Evolutionary conservation across 768 basidiomycete species (phyloP), one percentile per base, ranked within the genome.

Genomic region (Auricularia sp.): DNA sequence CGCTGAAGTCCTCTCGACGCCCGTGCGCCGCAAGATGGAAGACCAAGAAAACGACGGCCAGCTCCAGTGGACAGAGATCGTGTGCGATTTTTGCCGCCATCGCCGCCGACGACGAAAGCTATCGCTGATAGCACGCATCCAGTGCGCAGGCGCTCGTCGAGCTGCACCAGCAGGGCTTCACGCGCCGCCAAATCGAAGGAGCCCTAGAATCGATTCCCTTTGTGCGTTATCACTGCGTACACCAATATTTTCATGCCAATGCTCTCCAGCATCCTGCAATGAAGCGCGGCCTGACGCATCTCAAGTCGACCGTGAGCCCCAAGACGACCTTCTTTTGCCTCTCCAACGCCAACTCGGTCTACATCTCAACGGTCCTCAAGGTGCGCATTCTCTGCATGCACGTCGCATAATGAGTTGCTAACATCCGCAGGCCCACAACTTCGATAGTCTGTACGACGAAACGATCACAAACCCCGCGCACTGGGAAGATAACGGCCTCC

Each of bases 381-480:
- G 94, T 89, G 69, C 21, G 75, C 64, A 14, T 35, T 36, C 3
- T 44, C 18, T 29, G 5, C 13, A 35, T n/a, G 37, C 42, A 39
- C 36, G 16, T 36, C 61, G 18, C 7, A 33, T 62, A 18, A 36
- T 47, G 18, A 11, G 33, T 29, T 59, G 11, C 21, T 13, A 14
- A n/a, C 29, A 29, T 29, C 62, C 58, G 33, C 74, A 94, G 90
- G 82, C 87, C 64, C 90, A 92, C 77, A 85, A 84, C 39, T 82
- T 98, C 44, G 76, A 81, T 56, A 75, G 79, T 65, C 77, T 89
- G 64, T 96, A 98, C 76, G 80, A 87, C 54, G 86, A 92, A 68
- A 87, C 98, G 70, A 82, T 95, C 70, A 95, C 95, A 63, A 98
- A 99, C 77, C 92, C 90, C 1, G 96, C 97, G 8, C 78, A 86